Evolutionary conservation across 495 filamentous ascomycete genomes (phyloP).

Genomic region (Penicillium goetzii): DNA sequence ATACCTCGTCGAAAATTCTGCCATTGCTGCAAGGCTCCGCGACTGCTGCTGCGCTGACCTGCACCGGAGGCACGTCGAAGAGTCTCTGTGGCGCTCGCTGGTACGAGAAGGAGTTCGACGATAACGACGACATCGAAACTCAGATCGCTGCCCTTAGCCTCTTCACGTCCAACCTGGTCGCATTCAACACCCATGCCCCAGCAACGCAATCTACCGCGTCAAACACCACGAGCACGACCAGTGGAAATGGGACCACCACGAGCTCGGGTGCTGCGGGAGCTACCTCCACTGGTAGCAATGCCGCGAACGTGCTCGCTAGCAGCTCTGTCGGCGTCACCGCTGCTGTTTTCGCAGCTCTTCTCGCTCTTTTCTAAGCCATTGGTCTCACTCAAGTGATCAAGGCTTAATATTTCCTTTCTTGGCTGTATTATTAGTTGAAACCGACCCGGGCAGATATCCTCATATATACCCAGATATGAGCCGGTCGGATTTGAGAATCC

Average conservation of each 20-base stretch:
- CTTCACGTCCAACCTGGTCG: constrained; percentile 53
- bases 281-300: constrained; percentile 7
- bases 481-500: neutral
- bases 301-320: constrained; percentile 14
- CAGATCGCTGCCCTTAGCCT: constrained; percentile 53
- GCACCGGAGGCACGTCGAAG: constrained; percentile 58
- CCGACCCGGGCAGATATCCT: neutral
- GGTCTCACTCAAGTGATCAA: neutral
- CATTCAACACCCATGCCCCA: constrained; percentile 23
- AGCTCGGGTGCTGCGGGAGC: neutral
- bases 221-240: constrained; percentile 21
- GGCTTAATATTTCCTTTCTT: neutral
- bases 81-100: constrained; percentile 72
- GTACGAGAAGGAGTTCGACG: constrained; percentile 65
- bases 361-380: constrained; percentile 10
- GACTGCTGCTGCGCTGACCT: constrained; percentile 65
- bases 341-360: constrained; percentile 10
- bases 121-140: constrained; percentile 53
- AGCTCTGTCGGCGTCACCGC: constrained; percentile 4
- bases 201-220: constrained; percentile 5
- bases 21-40: constrained; percentile 66
- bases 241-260: constrained; percentile 6
- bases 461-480: neutral
- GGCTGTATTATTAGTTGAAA: constrained; percentile 3
- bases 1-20: constrained; percentile 61